Evolutionary conservation across 768 basidiomycete species (phyloP).

Genomic region (Tephrocybe sp.): DNA sequence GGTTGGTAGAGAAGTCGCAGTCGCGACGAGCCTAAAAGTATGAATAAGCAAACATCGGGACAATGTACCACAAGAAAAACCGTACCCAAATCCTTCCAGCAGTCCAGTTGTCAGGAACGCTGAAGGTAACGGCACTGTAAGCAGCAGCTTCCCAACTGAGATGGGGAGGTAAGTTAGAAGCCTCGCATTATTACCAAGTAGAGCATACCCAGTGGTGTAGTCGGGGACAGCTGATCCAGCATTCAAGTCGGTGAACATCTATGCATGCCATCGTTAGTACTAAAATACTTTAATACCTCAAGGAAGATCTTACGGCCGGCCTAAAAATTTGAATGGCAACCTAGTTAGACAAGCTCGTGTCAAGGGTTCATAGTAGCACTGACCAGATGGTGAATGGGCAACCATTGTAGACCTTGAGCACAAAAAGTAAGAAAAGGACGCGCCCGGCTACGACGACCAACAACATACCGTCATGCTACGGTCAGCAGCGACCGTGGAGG

Average conservation of each 20-base stretch:
- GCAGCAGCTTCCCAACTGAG: constrained; percentile 40
- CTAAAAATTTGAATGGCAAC: constrained; percentile 15
- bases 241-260: constrained; percentile 61
- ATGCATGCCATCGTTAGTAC: background rate
- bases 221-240: constrained; percentile 45
- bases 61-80: background rate
- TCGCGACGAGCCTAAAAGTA: constrained; percentile 52
- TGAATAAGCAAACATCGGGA: background rate
- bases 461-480: constrained; percentile 51
- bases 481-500: constrained; percentile 25
- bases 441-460: background rate
- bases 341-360: background rate
- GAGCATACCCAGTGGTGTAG: constrained; percentile 41
- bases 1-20: constrained; percentile 56
- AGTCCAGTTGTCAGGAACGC: constrained; percentile 62
- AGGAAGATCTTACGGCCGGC: constrained; percentile 31
- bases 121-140: constrained; percentile 39
- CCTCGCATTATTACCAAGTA: background rate
- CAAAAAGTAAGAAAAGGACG: background rate
- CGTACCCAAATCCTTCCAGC: constrained; percentile 62
- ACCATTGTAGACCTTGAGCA: constrained; percentile 45
- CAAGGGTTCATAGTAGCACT: constrained; percentile 5
- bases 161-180: background rate
- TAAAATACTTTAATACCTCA: background rate
- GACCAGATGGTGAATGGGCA: constrained; percentile 73